phyloP scores from a whole-genome alignment of 129 eudicot species.

The Tagetes erecta region DNA sequence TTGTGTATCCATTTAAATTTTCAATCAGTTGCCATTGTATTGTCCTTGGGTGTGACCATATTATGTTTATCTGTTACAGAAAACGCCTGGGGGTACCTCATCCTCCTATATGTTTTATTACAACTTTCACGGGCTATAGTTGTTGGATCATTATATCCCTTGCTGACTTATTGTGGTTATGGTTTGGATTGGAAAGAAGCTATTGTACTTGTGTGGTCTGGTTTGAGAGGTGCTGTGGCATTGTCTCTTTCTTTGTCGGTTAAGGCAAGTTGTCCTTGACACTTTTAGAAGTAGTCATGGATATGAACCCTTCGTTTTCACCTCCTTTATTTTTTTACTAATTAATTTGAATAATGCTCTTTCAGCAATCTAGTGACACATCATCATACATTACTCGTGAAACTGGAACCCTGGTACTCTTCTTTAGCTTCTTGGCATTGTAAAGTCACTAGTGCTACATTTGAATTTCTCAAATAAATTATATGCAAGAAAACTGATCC shows the following conservation, averaged over 20 bases:
- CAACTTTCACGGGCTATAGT: slow-evolving; percentile 67
- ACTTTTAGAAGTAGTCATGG: not conserved
- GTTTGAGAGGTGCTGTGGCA: slow-evolving; percentile 95
- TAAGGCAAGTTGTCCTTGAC: slow-evolving; percentile 56
- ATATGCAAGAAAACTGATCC: not conserved
- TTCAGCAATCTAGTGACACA: slow-evolving; percentile 75
- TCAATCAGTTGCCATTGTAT: not conserved
- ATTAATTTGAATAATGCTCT: slow-evolving; percentile 18
- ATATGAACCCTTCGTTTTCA: not conserved
- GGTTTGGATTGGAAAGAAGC: slow-evolving; percentile 99
- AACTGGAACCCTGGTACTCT: slow-evolving; percentile 82
- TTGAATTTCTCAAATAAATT: slow-evolving; percentile 1
- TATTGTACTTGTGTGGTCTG: slow-evolving; percentile 76
- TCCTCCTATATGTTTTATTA: slow-evolving; percentile 73
- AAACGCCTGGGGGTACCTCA: slow-evolving; percentile 82
- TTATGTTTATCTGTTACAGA: slow-evolving; percentile 39
- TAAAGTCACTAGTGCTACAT: slow-evolving; percentile 1
- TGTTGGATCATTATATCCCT: slow-evolving; percentile 75
- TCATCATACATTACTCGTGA: slow-evolving; percentile 54
- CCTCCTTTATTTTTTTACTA: not conserved
- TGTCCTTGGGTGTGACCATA: slow-evolving; percentile 13
- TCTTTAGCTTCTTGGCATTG: slow-evolving; percentile 14
- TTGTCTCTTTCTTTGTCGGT: slow-evolving; percentile 86
- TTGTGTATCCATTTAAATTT: slow-evolving; percentile 2
- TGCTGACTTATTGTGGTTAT: slow-evolving; percentile 74